A percentile compares a stretch with the other conserved stretches of the same genome.
Evolutionary conservation across 2,329 filamentous ascomycete species (phyloP).

Genomic region (Arthroderma sp.): DNA sequence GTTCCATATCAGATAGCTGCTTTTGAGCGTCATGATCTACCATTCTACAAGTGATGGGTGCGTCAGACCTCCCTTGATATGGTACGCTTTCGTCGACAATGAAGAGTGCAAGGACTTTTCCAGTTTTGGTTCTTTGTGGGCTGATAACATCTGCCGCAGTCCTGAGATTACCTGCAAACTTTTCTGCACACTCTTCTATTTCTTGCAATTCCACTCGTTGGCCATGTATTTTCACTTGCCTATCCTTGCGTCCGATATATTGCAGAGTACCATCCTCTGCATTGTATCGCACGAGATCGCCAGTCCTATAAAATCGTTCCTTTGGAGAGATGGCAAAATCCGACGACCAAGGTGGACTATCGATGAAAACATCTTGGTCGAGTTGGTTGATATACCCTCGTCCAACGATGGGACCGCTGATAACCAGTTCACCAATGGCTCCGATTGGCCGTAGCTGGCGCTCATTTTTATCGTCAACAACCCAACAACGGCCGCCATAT

Average conservation of each 20-base stretch:
- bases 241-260: constrained; percentile 22
- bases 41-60: not conserved
- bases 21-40: too few relatives aligned
- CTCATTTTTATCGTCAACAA: constrained; percentile 14
- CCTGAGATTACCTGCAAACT: not conserved
- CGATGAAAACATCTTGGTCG: constrained; percentile 17
- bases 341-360: constrained; percentile 16
- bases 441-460: constrained; percentile 12
- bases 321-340: constrained; percentile 8
- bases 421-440: constrained; percentile 17
- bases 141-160: constrained; percentile 13
- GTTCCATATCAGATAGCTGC: too few relatives aligned
- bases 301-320: constrained; percentile 21
- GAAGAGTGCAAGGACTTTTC: too few relatives aligned
- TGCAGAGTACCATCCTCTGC: constrained; percentile 15
- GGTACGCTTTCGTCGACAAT: too few relatives aligned
- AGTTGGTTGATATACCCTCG: constrained; percentile 24
- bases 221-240: constrained; percentile 23
- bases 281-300: constrained; percentile 21
- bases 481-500: constrained; percentile 10
- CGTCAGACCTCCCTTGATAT: too few relatives aligned
- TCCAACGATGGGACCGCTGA: constrained; percentile 23
- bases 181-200: constrained; percentile 17
- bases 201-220: constrained; percentile 24
- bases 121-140: not conserved